These are phyloP conservation scores for Oryza officinalis DNA, from an alignment of 176 grass and related monocot genomes.

Conservation along the genomic window DNA sequence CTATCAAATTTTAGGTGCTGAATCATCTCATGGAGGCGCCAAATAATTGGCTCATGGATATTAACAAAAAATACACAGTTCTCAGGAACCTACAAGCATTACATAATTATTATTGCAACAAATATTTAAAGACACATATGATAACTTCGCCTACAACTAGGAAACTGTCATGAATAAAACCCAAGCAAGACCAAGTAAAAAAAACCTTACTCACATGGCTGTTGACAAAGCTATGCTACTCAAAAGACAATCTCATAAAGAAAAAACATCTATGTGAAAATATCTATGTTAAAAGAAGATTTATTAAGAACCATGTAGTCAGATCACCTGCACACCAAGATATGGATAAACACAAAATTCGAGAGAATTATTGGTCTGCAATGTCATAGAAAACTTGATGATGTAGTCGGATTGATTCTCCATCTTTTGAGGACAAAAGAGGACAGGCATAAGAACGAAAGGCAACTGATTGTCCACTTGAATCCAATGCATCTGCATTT, in stretches of 20 bases:
- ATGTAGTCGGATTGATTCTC: constrained; percentile 73
- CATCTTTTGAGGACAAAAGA: constrained; percentile 73
- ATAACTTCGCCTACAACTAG: not conserved
- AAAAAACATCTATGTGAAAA: not conserved
- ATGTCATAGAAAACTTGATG: constrained; percentile 86
- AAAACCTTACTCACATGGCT: constrained; percentile 11
- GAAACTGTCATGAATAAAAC: constrained; percentile 18
- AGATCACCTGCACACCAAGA: constrained; percentile 84
- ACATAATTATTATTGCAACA: constrained; percentile 9
- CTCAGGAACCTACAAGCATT: constrained; percentile 68
- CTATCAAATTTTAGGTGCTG: constrained; percentile 79
- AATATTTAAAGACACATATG: not conserved
- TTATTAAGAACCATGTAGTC: constrained; percentile 6
- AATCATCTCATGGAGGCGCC: constrained; percentile 93
- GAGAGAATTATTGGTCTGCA: constrained; percentile 92
- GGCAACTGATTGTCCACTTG: constrained; percentile 94
- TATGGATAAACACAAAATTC: constrained; percentile 93
- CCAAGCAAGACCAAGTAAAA: constrained; percentile 12
- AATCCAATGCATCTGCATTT: constrained; percentile 81
- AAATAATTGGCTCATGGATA: constrained; percentile 93
- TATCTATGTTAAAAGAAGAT: not conserved
- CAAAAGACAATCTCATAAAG: constrained; percentile 21
- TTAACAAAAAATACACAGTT: constrained; percentile 91
- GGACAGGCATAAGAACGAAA: constrained; percentile 93
- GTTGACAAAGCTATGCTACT: constrained; percentile 19